Evolutionary conservation across 495 filamentous ascomycete genomes (phyloP), one percentile per base, ranked within the genome.

Genomic region (Friedmanniomyces endolithicus): DNA sequence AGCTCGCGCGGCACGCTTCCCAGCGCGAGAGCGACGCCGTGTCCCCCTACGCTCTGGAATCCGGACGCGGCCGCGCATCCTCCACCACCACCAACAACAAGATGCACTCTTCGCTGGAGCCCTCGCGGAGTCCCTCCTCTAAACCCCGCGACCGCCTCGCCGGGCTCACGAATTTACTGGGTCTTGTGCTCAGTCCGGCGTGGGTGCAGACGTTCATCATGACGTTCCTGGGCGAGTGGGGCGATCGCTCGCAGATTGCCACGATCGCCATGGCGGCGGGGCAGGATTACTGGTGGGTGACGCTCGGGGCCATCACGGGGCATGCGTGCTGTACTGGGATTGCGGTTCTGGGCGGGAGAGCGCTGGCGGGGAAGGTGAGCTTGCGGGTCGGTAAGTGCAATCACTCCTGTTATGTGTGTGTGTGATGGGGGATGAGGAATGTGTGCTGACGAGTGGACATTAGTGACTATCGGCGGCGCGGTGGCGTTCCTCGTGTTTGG

Each of bases 201-300:
- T 98, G 92, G 92, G 92, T 98, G 14, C 92, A 98, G 69, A 98
- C 94, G 6, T 98, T 98, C 67, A 81, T 89, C 57, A 98, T 98
- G 92, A 98, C 92, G 2, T 98, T 98, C 71, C 72, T 98, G 27
- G 92, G 92, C 11, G 92, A 98, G 68, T 97, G 94, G 92, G 92
- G 92, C 46, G 92, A 98, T 65, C 82, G 92, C 56, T 94, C 87
- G 65, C 92, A 98, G 69, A 98, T 98, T 64, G 94, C 92, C 16
- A 98, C 92, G 6, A 95, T 98, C 64, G 92, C 92, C 37, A 98
- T 98, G 92, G 94, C 92, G 45, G 92, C 92, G 11, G 92, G 92
- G 2, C 87, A 94, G 71, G 94, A 97, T 66, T 97, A 97, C 65
- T 97, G 90, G 92, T 96, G 89, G 88, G 92, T 98, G 16, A 95